phyloP scores from a whole-genome alignment of 176 grass and related monocot species.

The Raddia distichophylla region DNA sequence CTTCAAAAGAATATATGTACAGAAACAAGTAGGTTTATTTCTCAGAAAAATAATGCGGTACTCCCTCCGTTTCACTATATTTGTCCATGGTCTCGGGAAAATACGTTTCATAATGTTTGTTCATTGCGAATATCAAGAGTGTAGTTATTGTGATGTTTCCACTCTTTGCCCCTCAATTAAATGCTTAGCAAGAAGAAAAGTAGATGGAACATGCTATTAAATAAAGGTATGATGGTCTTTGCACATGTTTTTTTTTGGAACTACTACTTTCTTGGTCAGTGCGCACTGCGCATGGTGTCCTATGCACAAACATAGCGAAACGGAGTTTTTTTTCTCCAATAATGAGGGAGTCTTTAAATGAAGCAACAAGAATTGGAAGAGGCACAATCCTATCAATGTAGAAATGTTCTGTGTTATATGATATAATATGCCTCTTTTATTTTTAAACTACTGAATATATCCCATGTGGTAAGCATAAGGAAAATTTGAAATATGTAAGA shows the following conservation, averaged over 20 bases:
- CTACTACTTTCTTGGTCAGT: too few relatives aligned
- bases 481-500: background rate
- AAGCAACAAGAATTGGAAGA: background rate
- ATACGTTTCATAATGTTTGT: too few relatives aligned
- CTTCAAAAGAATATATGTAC: background rate
- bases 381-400: slow-evolving; percentile 1
- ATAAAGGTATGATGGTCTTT: too few relatives aligned
- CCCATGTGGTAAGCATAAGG: background rate
- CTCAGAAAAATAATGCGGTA: background rate
- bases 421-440: background rate
- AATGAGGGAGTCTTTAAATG: background rate
- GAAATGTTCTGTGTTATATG: background rate
- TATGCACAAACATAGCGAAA: too few relatives aligned
- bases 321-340: background rate
- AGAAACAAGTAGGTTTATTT: background rate
- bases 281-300: too few relatives aligned
- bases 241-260: too few relatives aligned
- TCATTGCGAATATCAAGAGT: too few relatives aligned
- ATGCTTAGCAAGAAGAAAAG: too few relatives aligned
- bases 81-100: too few relatives aligned
- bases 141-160: too few relatives aligned
- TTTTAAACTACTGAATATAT: background rate
- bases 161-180: too few relatives aligned
- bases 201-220: too few relatives aligned
- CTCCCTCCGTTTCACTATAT: background rate